Conservation (phyloP, 2,329 filamentous ascomycete genomes). For the Trichoderma aggressivum region DNA sequence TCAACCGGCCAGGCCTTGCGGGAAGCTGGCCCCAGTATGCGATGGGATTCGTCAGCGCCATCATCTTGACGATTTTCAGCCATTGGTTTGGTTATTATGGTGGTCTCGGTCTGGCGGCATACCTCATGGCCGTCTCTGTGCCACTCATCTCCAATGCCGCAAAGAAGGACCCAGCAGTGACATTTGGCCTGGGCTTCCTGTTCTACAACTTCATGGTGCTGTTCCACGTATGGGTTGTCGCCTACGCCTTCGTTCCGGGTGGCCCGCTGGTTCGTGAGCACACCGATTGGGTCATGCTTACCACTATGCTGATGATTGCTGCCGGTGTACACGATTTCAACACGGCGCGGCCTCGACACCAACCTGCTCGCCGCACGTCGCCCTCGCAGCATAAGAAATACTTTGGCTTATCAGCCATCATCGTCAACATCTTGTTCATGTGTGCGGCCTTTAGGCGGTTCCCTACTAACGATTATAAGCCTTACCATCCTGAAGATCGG, state of each 20-base stretch:
- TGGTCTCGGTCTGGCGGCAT: conserved; percentile 69
- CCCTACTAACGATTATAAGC: conserved; percentile 85
- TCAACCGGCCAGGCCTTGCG: conserved; percentile 67
- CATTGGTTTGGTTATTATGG: conserved; percentile 93
- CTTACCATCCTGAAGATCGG: conserved; percentile 84
- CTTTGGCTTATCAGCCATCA: conserved; percentile 57
- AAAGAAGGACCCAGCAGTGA: conserved; percentile 70
- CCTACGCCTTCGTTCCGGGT: conserved; percentile 95
- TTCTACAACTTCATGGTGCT: conserved; percentile 91
- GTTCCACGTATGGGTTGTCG: conserved; percentile 98
- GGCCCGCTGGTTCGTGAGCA: conserved; percentile 88
- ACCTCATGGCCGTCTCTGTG: conserved; percentile 76
- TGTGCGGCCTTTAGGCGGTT: conserved; percentile 84
- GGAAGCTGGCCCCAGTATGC: conserved; percentile 78
- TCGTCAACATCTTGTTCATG: conserved; percentile 76
- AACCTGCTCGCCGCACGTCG: conserved; percentile 29
- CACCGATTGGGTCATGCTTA: conserved; percentile 92
- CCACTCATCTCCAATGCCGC: conserved; percentile 73
- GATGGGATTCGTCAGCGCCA: conserved; percentile 73
- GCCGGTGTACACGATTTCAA: conserved; percentile 76
- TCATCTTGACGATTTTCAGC: conserved; percentile 68
- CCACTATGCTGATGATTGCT: conserved; percentile 80
- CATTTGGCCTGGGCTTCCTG: conserved; percentile 85
- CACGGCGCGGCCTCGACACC: conserved; percentile 44
- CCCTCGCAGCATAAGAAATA: conserved; percentile 50